Evolutionary conservation across 2,329 filamentous ascomycete species (phyloP).

Genomic region (Arthrinium puccinioides): DNA sequence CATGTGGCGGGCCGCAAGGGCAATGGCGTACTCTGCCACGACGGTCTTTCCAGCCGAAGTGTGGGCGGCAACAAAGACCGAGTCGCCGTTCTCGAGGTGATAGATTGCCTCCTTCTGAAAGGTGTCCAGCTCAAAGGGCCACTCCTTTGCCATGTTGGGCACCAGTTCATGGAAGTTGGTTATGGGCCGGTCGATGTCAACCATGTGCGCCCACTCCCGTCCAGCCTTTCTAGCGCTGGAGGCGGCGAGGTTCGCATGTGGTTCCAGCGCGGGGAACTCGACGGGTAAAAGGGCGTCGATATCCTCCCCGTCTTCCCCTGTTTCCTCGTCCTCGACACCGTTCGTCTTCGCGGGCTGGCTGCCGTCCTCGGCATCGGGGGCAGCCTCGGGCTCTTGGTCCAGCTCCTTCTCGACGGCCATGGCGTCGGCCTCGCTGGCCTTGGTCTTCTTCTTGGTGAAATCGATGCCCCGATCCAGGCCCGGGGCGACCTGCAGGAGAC

Average conservation of each 20-base stretch:
- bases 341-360: constrained; percentile 17
- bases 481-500: constrained; percentile 73
- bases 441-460: constrained; percentile 53
- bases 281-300: constrained; percentile 85
- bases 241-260: constrained; percentile 67
- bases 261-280: constrained; percentile 87
- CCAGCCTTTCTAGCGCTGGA: constrained; percentile 67
- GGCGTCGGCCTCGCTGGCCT: constrained; percentile 52
- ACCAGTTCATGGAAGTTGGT: constrained; percentile 91
- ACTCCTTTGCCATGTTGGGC: constrained; percentile 91
- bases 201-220: constrained; percentile 96
- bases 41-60: constrained; percentile 98
- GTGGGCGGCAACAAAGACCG: constrained; percentile 94
- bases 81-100: constrained; percentile 92
- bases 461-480: constrained; percentile 74
- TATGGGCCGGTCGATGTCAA: constrained; percentile 88
- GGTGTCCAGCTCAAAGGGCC: constrained; percentile 94
- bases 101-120: constrained; percentile 99
- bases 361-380: constrained; percentile 22
- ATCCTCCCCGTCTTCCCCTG: constrained; percentile 46
- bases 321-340: constrained; percentile 23
- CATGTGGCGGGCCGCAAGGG: constrained; percentile 95
- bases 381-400: constrained; percentile 36
- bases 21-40: constrained; percentile 96
- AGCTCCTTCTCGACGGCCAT: constrained; percentile 50